These are phyloP conservation scores for Phellinidium pouzarii DNA, from an alignment of 1,284 basidiomycete genomes.

Conservation along the genomic window DNA sequence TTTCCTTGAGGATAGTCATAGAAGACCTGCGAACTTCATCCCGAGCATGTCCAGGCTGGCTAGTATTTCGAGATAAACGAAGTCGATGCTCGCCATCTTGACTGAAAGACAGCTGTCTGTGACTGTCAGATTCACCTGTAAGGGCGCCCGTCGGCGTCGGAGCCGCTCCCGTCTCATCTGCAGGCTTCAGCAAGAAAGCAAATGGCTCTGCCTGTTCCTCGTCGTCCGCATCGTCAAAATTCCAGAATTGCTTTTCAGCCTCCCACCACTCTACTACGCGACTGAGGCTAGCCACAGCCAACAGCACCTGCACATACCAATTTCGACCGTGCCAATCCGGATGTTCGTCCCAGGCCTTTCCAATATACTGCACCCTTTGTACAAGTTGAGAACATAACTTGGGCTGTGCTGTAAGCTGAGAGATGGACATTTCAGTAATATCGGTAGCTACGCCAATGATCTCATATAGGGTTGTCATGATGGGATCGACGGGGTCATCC, in stretches of 20 bases:
- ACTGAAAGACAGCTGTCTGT: slow-evolving; percentile 11
- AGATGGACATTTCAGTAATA: slow-evolving; percentile 83
- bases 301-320: slow-evolving; percentile 96
- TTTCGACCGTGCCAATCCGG: slow-evolving; percentile 96
- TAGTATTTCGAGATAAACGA: slow-evolving; percentile 12
- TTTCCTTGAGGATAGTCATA: slow-evolving; percentile 9
- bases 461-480: slow-evolving; percentile 87
- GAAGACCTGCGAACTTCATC: slow-evolving; percentile 8
- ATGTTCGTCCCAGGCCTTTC: slow-evolving; percentile 94
- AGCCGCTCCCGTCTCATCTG: slow-evolving; percentile 48
- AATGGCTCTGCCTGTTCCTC: slow-evolving; percentile 85
- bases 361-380: slow-evolving; percentile 84
- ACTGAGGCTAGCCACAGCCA: slow-evolving; percentile 94
- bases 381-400: slow-evolving; percentile 85
- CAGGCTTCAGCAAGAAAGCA: slow-evolving; percentile 83
- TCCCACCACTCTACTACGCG: slow-evolving; percentile 99
- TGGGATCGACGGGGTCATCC: slow-evolving; percentile 80
- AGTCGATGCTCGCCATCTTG: slow-evolving; percentile 16
- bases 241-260: slow-evolving; percentile 99
- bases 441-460: slow-evolving; percentile 95
- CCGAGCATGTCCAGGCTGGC: slow-evolving; percentile 12
- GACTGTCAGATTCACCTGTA: slow-evolving; percentile 27
- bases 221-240: slow-evolving; percentile 87
- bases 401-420: slow-evolving; percentile 78
- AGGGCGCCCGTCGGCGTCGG: slow-evolving; percentile 34